A percentile compares a stretch with the other conserved stretches of the same genome.
These are phyloP conservation scores for Parietaria judaica DNA, from an alignment of 306 rosid genomes.

Conservation along the genomic window DNA sequence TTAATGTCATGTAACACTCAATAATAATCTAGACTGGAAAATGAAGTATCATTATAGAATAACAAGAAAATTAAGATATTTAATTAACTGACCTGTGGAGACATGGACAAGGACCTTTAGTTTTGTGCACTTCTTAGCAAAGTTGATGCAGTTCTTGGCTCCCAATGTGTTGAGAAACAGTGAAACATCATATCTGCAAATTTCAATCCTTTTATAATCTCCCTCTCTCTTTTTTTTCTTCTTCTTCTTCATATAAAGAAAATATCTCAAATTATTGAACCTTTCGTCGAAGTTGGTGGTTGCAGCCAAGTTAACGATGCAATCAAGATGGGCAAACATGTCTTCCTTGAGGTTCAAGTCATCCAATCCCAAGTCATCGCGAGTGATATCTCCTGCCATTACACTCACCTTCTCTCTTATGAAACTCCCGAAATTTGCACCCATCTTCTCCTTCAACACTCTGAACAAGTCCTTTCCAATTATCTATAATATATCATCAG, in stretches of 20 bases:
- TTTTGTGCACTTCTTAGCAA: slow-evolving; percentile 48
- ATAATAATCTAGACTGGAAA: too few relatives aligned
- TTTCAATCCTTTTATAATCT: too few relatives aligned
- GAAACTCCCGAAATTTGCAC: slow-evolving; percentile 29
- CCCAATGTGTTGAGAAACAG: slow-evolving; percentile 56
- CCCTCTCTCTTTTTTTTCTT: neutral
- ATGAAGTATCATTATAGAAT: too few relatives aligned
- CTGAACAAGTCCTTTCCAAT: slow-evolving; percentile 58
- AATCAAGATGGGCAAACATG: slow-evolving; percentile 36
- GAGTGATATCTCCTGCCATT: slow-evolving; percentile 57
- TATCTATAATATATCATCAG: slow-evolving; percentile 24
- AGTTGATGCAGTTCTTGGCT: slow-evolving; percentile 45
- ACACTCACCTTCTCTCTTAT: slow-evolving; percentile 41
- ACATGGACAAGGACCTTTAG: slow-evolving; percentile 56
- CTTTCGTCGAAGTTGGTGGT: slow-evolving; percentile 75
- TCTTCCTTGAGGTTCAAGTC: slow-evolving; percentile 37
- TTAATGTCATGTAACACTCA: neutral
- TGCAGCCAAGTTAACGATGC: slow-evolving; percentile 66
- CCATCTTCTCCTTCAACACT: slow-evolving; percentile 47
- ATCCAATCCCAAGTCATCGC: slow-evolving; percentile 42
- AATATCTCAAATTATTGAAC: slow-evolving; percentile 15
- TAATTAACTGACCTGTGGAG: slow-evolving; percentile 50
- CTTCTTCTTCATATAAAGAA: neutral
- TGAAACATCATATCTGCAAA: slow-evolving; percentile 55
- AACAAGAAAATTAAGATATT: neutral